Conservation (phyloP, 768 basidiomycete species). For the Podaxis sp. region DNA sequence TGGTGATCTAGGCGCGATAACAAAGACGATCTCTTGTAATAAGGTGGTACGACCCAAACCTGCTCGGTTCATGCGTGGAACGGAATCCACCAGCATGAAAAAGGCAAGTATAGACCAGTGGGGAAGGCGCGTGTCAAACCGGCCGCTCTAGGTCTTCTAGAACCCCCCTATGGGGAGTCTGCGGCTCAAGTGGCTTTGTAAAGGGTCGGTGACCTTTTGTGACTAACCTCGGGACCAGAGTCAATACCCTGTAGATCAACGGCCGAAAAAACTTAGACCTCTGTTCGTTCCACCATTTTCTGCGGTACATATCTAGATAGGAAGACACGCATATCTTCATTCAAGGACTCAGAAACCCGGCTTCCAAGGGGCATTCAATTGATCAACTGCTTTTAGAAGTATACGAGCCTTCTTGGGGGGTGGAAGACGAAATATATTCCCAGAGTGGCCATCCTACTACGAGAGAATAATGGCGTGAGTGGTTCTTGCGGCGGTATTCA, state of each 20-base stretch:
- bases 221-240: conserved; percentile 9
- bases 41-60: background rate
- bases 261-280: background rate
- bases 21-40: background rate
- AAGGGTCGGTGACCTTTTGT: conserved; percentile 1
- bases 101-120: conserved; percentile 9
- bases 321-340: background rate
- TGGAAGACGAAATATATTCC: background rate
- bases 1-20: background rate
- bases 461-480: background rate
- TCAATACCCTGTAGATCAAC: background rate
- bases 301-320: background rate
- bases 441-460: background rate
- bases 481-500: background rate
- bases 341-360: background rate
- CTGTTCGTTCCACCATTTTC: background rate
- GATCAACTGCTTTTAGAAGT: background rate
- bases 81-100: background rate
- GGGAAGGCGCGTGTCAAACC: conserved; percentile 6
- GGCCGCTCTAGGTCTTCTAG: background rate
- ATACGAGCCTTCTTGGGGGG: background rate
- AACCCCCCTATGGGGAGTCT: conserved; percentile 9
- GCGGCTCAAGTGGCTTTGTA: conserved; percentile 10
- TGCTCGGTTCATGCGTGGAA: conserved; percentile 1
- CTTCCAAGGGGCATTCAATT: background rate